These are phyloP conservation scores for Ogataea chonburiensis DNA, from an alignment of 805 yeast species.

Conservation along the genomic window DNA sequence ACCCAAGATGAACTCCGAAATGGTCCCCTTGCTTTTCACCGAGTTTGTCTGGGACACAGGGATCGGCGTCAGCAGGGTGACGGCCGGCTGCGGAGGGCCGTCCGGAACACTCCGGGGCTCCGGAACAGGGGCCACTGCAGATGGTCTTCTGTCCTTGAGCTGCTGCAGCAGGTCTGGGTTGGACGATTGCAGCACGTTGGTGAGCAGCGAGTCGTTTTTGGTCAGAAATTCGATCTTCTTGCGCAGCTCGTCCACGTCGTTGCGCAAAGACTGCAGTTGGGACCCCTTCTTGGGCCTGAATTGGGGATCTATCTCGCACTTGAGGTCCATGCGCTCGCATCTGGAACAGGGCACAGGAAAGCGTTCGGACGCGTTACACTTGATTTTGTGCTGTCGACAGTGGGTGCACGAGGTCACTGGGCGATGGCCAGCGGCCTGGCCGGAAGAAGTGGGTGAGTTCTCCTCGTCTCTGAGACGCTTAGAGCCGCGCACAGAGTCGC, in stretches of 20 bases:
- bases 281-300: conserved; percentile 91
- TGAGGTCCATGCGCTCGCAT: conserved; percentile 75
- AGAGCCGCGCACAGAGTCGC: conserved; percentile 1
- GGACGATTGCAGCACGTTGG: conserved; percentile 55
- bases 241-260: conserved; percentile 80
- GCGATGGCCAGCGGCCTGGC: conserved; percentile 55
- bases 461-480: conserved; percentile 14
- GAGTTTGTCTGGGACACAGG: conserved; percentile 21
- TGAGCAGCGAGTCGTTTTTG: conserved; percentile 64
- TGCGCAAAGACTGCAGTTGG: conserved; percentile 78
- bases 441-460: conserved; percentile 15
- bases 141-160: conserved; percentile 2
- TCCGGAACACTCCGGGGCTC: conserved; percentile 1
- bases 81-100: conserved; percentile 15
- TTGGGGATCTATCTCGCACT: conserved; percentile 87
- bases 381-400: conserved; percentile 91
- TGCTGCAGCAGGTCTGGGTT: conserved; percentile 6
- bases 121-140: neutral
- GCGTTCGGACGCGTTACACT: conserved; percentile 84
- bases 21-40: conserved; percentile 28
- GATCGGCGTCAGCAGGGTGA: conserved; percentile 21
- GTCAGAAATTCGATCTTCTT: conserved; percentile 66
- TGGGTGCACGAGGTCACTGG: conserved; percentile 94
- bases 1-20: conserved; percentile 71
- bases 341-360: conserved; percentile 81